A percentile compares a stretch with the other conserved stretches of the same genome.
These are phyloP conservation scores for Lathyrus aphaca DNA, from an alignment of 306 rosid species.

Conservation along the genomic window DNA sequence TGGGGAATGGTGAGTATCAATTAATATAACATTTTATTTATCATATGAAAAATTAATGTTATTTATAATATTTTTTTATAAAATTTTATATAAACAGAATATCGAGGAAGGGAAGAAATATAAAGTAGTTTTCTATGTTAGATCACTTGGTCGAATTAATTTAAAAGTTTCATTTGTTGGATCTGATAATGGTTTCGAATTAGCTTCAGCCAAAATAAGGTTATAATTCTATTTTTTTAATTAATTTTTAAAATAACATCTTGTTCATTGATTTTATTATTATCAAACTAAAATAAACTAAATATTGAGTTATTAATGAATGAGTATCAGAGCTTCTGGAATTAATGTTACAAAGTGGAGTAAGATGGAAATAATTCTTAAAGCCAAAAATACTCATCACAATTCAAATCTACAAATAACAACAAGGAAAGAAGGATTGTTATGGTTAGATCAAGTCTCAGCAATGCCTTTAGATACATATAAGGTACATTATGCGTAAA, in stretches of 20 bases:
- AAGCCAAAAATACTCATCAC: conserved; percentile 27
- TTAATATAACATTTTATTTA: not conserved
- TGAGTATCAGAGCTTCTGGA: not conserved
- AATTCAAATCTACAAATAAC: conserved; percentile 42
- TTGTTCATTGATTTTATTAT: not conserved
- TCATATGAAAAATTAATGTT: not conserved
- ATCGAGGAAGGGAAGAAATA: conserved; percentile 65
- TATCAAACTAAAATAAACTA: not conserved
- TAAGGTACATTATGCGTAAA: conserved; percentile 9
- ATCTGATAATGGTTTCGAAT: conserved; percentile 34
- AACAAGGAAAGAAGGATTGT: not conserved
- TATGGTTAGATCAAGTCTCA: conserved; percentile 46
- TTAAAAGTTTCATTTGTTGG: conserved; percentile 54
- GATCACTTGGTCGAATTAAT: conserved; percentile 51
- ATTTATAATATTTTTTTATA: not conserved
- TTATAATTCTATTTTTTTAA: conserved; percentile 16
- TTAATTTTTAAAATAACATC: not conserved
- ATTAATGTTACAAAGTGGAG: conserved; percentile 25
- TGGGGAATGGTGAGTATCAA: conserved; percentile 73
- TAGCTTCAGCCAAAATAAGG: conserved; percentile 58
- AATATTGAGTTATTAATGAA: not conserved
- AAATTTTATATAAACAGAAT: conserved; percentile 46
- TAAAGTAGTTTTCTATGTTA: conserved; percentile 53
- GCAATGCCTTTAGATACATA: conserved; percentile 45
- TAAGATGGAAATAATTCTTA: conserved; percentile 20